Base-by-base conservation (phyloP, 2,329 filamentous ascomycete species). In the Alternaria solani region DNA sequence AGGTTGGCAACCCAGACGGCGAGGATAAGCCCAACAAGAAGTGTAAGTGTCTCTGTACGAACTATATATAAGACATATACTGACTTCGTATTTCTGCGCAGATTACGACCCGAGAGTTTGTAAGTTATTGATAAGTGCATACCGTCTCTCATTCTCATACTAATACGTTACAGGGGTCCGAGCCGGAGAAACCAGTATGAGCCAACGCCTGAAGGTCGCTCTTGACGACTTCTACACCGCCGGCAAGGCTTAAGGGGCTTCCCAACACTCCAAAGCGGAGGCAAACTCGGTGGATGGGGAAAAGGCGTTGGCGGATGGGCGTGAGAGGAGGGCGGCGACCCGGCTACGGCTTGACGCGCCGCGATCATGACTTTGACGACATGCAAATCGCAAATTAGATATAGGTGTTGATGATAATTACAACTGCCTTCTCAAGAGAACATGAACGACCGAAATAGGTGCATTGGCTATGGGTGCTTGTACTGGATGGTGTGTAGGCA, bases 1-100 rank as follows among this genome's bases (percentile, higher is more conserved):
- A 49, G 2, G 46, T 49, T 0, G 95, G 95, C 76, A 99, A 98
- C 88, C 94, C 94, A 69, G 94, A 98, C 51, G 94, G 94, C 63
- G 89, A 88, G 20, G 92, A 97, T 85, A 98, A 98, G 91, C 94
- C 95, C 78, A 99, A 99, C 89, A 99, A 99, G 92, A 98, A 97
- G 80, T 82, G 38, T 41, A 20, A 41, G 38, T 39, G n/a, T 4
- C n/a, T n/a, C 7, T 41, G n/a, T 41, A 20, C 38, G 9, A 5
- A 41, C n/a, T 20, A 4, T 3, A 41, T 41, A n/a, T 14, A 14
- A 36, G 34, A 36, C 14, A 36, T 36, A n/a, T 28, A 28, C 26
- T 28, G 26, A 28, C n/a, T n/a, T n/a, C n/a, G n/a, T n/a, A n/a
- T n/a, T n/a, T n/a, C n/a, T n/a, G n/a, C n/a, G n/a, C n/a, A n/a